phyloP scores from a whole-genome alignment of 345 rosid species.

The Ricinus communis region DNA sequence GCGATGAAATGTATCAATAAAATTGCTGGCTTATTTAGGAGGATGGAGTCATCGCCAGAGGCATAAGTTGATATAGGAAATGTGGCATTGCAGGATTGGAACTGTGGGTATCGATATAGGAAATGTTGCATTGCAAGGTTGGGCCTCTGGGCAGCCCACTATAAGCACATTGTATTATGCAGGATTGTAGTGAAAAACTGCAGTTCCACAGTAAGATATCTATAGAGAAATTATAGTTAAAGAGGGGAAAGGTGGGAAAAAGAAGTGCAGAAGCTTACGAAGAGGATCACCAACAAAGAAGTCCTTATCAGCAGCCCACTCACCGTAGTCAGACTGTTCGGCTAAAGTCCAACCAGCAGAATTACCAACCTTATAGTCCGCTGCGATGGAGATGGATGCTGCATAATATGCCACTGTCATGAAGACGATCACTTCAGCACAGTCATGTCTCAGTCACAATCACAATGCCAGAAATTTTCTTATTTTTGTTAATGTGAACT shows the following conservation, averaged over 20 bases:
- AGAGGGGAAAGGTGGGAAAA: background rate
- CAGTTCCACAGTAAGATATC: background rate
- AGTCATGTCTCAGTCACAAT: too few species aligned
- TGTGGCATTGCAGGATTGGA: slow-evolving; percentile 27
- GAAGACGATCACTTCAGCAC: too few species aligned
- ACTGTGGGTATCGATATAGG: slow-evolving; percentile 19
- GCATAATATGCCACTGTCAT: background rate
- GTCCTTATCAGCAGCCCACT: background rate
- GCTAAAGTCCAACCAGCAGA: slow-evolving; percentile 16
- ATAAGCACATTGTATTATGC: slow-evolving; percentile 35
- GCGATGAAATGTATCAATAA: too few species aligned
- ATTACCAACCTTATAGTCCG: background rate
- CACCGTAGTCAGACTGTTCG: background rate
- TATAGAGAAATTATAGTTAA: background rate
- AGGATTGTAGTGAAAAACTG: slow-evolving; percentile 34
- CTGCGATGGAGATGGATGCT: background rate
- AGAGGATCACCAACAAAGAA: slow-evolving; percentile 12
- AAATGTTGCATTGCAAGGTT: too few species aligned
- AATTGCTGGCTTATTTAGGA: slow-evolving; percentile 21
- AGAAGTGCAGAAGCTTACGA: background rate
- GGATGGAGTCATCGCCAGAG: slow-evolving; percentile 26
- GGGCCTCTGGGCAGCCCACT: too few species aligned
- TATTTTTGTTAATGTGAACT: too few species aligned
- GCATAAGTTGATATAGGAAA: slow-evolving; percentile 25
- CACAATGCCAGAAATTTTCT: too few species aligned